Conservation (phyloP, 305 asterid genomes). For the Rubia peregrina region DNA sequence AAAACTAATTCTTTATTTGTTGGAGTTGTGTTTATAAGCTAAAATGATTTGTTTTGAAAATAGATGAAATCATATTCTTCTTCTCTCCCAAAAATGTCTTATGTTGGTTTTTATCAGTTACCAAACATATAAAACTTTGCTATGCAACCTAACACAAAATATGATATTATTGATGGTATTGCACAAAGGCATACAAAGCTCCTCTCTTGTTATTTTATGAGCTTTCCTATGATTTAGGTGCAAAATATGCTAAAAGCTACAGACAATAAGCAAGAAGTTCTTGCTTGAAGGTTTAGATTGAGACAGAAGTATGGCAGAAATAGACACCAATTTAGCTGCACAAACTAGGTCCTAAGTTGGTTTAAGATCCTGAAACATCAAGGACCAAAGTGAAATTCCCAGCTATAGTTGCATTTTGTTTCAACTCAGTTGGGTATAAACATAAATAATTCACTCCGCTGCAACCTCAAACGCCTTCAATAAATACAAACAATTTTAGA, state of each 20-base stretch:
- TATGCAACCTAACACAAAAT: neutral
- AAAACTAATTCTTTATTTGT: neutral
- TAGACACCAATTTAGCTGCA: neutral
- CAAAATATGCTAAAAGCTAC: neutral
- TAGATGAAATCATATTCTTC: too few species aligned
- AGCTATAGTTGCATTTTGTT: too few species aligned
- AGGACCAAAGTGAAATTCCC: slow-evolving; percentile 52
- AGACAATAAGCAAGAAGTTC: neutral
- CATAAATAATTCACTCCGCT: too few species aligned
- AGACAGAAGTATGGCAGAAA: neutral
- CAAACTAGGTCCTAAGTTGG: slow-evolving; percentile 37
- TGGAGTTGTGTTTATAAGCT: too few species aligned
- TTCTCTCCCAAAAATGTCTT: too few species aligned
- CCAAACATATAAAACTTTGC: too few species aligned
- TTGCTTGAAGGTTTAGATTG: neutral
- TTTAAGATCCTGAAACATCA: slow-evolving; percentile 88
- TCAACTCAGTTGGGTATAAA: too few species aligned
- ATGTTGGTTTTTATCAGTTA: neutral
- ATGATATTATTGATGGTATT: neutral
- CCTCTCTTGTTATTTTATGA: neutral
- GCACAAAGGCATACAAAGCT: neutral
- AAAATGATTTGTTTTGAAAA: too few species aligned
- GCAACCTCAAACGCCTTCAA: too few species aligned
- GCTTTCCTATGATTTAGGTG: neutral
- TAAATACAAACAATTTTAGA: too few species aligned